phyloP scores from a whole-genome alignment of 1,284 basidiomycete genomes.

The Tremellales sp. region DNA sequence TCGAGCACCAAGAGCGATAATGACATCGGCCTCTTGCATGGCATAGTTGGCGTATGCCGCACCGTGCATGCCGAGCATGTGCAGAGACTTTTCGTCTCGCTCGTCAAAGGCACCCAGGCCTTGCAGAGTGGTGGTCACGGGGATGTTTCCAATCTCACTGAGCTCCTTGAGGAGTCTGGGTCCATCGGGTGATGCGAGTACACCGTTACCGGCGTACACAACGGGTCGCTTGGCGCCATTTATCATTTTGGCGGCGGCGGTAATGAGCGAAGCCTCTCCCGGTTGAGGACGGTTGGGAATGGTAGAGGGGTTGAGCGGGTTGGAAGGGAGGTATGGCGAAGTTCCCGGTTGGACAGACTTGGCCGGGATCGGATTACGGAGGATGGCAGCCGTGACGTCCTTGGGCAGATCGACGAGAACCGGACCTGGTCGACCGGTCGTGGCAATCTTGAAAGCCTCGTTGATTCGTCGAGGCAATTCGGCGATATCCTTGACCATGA shows the following conservation, averaged over 20 bases:
- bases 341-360: constrained; percentile 82
- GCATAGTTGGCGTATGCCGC: constrained; percentile 95
- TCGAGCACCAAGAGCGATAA: constrained; percentile 91
- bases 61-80: constrained; percentile 99
- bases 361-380: constrained; percentile 80
- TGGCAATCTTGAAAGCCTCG: constrained; percentile 99
- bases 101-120: constrained; percentile 96
- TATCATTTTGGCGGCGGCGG: constrained; percentile 82
- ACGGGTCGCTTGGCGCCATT: constrained; percentile 86
- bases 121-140: constrained; percentile 93
- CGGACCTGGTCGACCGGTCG: constrained; percentile 91
- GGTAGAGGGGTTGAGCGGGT: constrained; percentile 54
- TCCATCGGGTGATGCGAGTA: constrained; percentile 77
- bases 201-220: constrained; percentile 90
- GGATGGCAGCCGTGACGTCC: constrained; percentile 90
- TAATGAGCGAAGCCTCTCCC: constrained; percentile 65
- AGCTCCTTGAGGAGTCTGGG: constrained; percentile 79
- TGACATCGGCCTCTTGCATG: constrained; percentile 94
- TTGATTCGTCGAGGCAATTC: constrained; percentile 95
- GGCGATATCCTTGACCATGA: constrained; percentile 97
- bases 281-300: constrained; percentile 58
- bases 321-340: constrained; percentile 70
- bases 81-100: constrained; percentile 75
- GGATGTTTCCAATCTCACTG: constrained; percentile 82
- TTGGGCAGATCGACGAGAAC: constrained; percentile 97